Conservation (phyloP, 2,329 filamentous ascomycete species). For the Hypoxylon sp. region DNA sequence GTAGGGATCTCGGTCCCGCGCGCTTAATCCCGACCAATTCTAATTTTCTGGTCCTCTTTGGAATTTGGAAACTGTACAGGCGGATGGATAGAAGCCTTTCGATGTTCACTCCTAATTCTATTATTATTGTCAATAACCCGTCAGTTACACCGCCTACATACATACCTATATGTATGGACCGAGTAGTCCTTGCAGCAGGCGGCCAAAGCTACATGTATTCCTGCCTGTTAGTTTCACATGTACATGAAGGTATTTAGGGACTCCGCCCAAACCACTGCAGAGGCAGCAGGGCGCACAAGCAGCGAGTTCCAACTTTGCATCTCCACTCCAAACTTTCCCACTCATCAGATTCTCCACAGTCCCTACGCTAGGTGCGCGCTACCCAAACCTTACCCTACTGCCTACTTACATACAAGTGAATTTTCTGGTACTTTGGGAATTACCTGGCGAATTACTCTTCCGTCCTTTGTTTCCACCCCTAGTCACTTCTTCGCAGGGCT, state of each 20-base stretch:
- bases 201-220: slow-evolving; percentile 6
- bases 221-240: slow-evolving; percentile 15
- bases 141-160: too few relatives aligned
- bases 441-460: slow-evolving; percentile 17
- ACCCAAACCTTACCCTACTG: slow-evolving; percentile 28
- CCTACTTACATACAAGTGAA: slow-evolving; percentile 2
- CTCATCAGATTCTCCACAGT: slow-evolving; percentile 23
- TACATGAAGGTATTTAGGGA: too few relatives aligned
- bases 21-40: slow-evolving; percentile 41
- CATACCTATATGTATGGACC: too few relatives aligned
- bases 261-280: slow-evolving; percentile 8
- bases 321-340: slow-evolving; percentile 27
- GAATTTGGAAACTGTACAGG: slow-evolving; percentile 27
- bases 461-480: slow-evolving; percentile 14
- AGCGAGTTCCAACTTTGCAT: background rate
- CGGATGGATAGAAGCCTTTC: slow-evolving; percentile 31
- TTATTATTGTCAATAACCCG: too few relatives aligned
- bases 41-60: slow-evolving; percentile 18
- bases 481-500: slow-evolving; percentile 30
- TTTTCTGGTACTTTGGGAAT: slow-evolving; percentile 17
- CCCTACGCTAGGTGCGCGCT: slow-evolving; percentile 1
- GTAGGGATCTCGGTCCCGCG: slow-evolving; percentile 39
- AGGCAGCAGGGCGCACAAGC: slow-evolving; percentile 6
- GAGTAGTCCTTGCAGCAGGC: slow-evolving; percentile 2
- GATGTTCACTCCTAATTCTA: too few relatives aligned